phyloP scores from a whole-genome alignment of 1,139 yeast species.

The Pichia sp. region DNA sequence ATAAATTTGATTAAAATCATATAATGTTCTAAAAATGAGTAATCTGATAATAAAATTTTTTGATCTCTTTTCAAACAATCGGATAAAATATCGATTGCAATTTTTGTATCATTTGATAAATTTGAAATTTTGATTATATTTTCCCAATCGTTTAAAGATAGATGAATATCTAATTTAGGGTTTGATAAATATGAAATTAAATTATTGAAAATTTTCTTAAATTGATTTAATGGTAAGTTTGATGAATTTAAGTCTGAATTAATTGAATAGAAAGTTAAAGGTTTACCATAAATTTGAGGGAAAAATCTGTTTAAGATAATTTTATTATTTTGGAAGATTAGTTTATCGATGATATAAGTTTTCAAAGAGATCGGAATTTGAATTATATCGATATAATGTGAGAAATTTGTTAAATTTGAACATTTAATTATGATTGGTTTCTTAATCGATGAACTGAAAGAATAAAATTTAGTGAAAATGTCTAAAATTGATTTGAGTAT shows the following conservation, averaged over 20 bases:
- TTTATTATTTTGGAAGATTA: slow-evolving; percentile 18
- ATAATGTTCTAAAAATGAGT: slow-evolving; percentile 30
- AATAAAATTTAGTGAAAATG: slow-evolving; percentile 53
- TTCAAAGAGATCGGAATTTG: slow-evolving; percentile 67
- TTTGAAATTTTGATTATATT: slow-evolving; percentile 31
- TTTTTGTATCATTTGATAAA: slow-evolving; percentile 19
- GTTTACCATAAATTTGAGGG: slow-evolving; percentile 22
- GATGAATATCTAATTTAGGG: slow-evolving; percentile 19
- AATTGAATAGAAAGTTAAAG: slow-evolving; percentile 18
- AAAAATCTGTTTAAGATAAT: slow-evolving; percentile 21
- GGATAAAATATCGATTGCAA: slow-evolving; percentile 35
- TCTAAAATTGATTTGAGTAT: slow-evolving; percentile 75
- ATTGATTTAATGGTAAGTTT: slow-evolving; percentile 36
- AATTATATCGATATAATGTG: slow-evolving; percentile 64
- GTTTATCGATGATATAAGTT: slow-evolving; percentile 52
- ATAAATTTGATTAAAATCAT: slow-evolving; percentile 25
- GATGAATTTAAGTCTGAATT: background rate
- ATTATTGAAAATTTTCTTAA: slow-evolving; percentile 28
- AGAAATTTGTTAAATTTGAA: slow-evolving; percentile 52
- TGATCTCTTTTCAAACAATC: slow-evolving; percentile 42
- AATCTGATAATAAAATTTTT: slow-evolving; percentile 29
- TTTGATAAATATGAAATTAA: slow-evolving; percentile 25
- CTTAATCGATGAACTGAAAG: slow-evolving; percentile 2
- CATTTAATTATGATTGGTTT: slow-evolving; percentile 42
- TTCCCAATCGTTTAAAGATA: slow-evolving; percentile 24